Evolutionary conservation across 139 green algal species (phyloP).

Genomic region (Chlorella sorokiniana): DNA sequence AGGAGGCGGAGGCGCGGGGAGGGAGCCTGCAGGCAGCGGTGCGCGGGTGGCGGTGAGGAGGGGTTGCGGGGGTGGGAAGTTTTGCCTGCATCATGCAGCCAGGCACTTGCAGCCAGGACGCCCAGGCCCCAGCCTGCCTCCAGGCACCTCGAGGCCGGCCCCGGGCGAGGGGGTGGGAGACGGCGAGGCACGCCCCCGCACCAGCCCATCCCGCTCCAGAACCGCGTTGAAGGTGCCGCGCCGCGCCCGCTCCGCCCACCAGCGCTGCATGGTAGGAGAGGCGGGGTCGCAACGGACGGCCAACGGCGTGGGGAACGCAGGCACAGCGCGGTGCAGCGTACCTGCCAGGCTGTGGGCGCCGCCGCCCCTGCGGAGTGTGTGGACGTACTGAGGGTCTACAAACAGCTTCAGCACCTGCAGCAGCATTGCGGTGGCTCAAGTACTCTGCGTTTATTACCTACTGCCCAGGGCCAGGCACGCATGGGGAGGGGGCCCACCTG

Average conservation of each 20-base stretch:
- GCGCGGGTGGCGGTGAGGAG: not conserved
- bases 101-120: too few species aligned
- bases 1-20: not conserved
- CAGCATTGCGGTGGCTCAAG: not conserved
- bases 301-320: too few species aligned
- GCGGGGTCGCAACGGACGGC: not conserved
- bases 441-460: not conserved
- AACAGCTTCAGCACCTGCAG: slow-evolving; percentile 29
- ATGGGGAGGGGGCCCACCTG: slow-evolving; percentile 6
- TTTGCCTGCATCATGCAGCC: too few species aligned
- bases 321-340: not conserved
- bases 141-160: not conserved
- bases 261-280: slow-evolving; percentile 40
- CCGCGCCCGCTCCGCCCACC: slow-evolving; percentile 29
- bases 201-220: slow-evolving; percentile 30
- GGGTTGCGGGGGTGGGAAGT: too few species aligned
- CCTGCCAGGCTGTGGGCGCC: not conserved
- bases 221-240: slow-evolving; percentile 52
- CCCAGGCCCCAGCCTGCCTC: too few species aligned
- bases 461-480: too few species aligned
- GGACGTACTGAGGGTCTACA: not conserved
- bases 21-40: not conserved
- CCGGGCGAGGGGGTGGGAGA: not conserved
- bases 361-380: not conserved
- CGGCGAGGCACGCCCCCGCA: not conserved